Evolutionary conservation across 352 stramenopile genomes (phyloP).

Genomic region (Phytophthora tentaculata): DNA sequence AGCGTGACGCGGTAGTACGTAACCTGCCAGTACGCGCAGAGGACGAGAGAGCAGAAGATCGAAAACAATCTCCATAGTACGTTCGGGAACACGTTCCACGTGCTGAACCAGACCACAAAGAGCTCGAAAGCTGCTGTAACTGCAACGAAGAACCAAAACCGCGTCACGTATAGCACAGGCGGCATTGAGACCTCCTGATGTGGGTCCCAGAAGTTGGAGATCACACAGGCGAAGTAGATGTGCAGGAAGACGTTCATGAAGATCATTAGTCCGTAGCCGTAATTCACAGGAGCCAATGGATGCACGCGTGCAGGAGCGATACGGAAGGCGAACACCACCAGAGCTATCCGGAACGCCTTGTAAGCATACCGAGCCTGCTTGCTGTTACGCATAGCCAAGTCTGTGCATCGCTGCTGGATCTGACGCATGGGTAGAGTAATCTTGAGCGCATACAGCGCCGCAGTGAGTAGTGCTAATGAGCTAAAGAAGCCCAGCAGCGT

Average conservation of each 20-base stretch:
- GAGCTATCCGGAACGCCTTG: slow-evolving; percentile 58
- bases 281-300: slow-evolving; percentile 72
- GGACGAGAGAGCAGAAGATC: slow-evolving; percentile 55
- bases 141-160: slow-evolving; percentile 76
- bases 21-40: slow-evolving; percentile 71
- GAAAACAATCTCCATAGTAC: slow-evolving; percentile 77
- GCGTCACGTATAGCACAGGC: slow-evolving; percentile 69
- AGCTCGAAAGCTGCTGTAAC: slow-evolving; percentile 54
- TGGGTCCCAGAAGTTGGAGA: slow-evolving; percentile 84
- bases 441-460: slow-evolving; percentile 65
- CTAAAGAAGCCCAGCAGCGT: slow-evolving; percentile 65
- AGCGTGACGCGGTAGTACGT: slow-evolving; percentile 72
- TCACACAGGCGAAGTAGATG: slow-evolving; percentile 74
- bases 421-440: slow-evolving; percentile 64
- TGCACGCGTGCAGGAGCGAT: slow-evolving; percentile 71
- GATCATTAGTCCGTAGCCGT: slow-evolving; percentile 78
- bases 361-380: slow-evolving; percentile 55
- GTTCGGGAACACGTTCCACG: slow-evolving; percentile 80
- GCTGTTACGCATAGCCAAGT: slow-evolving; percentile 62
- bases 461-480: slow-evolving; percentile 66
- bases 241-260: slow-evolving; percentile 84
- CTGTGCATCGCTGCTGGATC: slow-evolving; percentile 67
- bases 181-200: slow-evolving; percentile 62
- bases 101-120: slow-evolving; percentile 82
- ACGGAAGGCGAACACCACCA: slow-evolving; percentile 64